phyloP scores from a whole-genome alignment of 192 early-diverging fungal genomes.

The Backusella australiensis region DNA sequence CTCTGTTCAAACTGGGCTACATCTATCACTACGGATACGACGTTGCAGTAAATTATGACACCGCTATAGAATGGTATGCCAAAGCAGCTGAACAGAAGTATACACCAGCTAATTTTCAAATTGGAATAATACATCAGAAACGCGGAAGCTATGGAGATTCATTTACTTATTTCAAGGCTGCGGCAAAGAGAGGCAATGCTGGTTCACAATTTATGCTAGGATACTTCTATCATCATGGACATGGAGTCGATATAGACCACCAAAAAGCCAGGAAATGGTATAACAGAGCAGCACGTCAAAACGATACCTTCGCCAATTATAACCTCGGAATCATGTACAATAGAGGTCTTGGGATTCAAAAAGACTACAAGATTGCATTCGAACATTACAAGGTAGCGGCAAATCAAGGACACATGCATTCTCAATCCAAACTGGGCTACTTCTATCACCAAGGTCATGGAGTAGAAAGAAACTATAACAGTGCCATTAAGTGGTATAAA shows the following conservation, averaged over 20 bases:
- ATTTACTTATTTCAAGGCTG: too few relatives aligned
- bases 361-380: conserved; percentile 16
- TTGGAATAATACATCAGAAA: too few relatives aligned
- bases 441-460: not conserved
- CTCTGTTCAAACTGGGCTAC: too few relatives aligned
- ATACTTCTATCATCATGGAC: too few relatives aligned
- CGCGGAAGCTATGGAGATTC: too few relatives aligned
- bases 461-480: not conserved
- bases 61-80: too few relatives aligned
- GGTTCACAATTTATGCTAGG: too few relatives aligned
- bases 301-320: conserved; percentile 18
- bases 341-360: conserved; percentile 20
- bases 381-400: conserved; percentile 27
- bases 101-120: too few relatives aligned
- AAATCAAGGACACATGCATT: not conserved
- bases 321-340: conserved; percentile 28
- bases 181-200: too few relatives aligned
- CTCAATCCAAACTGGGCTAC: not conserved
- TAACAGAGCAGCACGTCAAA: conserved; percentile 29
- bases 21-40: too few relatives aligned
- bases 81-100: too few relatives aligned
- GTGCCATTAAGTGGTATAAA: not conserved
- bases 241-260: conserved; percentile 1
- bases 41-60: too few relatives aligned
- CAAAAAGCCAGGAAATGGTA: conserved; percentile 30